Conservation (phyloP, 169 alveolate species). For the Plasmodium coatneyi region DNA sequence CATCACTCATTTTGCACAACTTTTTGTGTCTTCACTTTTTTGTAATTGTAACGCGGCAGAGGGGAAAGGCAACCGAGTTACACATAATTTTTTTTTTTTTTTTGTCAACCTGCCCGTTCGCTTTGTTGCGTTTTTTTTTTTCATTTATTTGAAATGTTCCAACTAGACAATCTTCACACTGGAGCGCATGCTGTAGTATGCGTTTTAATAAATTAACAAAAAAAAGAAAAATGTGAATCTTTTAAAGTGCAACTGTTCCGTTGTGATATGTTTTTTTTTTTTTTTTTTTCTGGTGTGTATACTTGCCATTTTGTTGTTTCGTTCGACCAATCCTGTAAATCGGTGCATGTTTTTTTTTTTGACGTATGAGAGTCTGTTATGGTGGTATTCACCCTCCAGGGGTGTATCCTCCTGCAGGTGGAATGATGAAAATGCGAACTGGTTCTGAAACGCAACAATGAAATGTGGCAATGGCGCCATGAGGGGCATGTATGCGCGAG, state of each 20-base stretch:
- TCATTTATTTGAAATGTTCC: not conserved
- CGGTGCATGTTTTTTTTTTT: slow-evolving; percentile 32
- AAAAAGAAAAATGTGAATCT: slow-evolving; percentile 10
- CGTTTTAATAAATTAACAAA: not conserved
- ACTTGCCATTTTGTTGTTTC: not conserved
- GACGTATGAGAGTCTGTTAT: not conserved
- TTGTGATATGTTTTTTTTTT: slow-evolving; percentile 8
- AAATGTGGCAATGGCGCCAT: not conserved
- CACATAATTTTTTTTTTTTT: not conserved
- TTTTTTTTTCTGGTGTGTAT: not conserved
- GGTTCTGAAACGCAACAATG: not conserved
- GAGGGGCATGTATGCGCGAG: not conserved
- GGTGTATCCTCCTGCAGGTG: not conserved
- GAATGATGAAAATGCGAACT: not conserved
- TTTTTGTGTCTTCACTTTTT: not conserved
- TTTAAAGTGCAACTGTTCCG: slow-evolving; percentile 23
- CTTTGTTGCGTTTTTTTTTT: not conserved
- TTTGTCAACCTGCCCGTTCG: not conserved
- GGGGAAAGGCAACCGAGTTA: not conserved
- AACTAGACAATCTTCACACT: slow-evolving; percentile 6
- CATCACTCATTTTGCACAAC: not conserved
- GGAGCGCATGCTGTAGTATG: not conserved
- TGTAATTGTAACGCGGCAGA: not conserved
- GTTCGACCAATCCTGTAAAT: slow-evolving; percentile 28
- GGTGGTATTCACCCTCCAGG: not conserved